Conservation (phyloP, 805 yeast genomes). For the Candida silvicultrix region DNA sequence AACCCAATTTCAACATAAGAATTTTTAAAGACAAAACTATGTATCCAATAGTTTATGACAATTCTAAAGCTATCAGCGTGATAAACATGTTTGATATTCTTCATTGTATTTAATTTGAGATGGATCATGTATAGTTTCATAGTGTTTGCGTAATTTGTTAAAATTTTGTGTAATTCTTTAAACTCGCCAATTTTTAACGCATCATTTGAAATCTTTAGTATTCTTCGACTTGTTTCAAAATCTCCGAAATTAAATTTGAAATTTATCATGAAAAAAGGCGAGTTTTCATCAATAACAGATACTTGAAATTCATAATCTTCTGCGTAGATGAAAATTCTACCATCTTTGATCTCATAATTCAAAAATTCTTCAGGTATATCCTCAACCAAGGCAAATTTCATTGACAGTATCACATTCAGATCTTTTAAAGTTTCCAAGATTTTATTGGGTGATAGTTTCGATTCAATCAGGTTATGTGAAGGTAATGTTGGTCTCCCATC, state of each 20-base stretch:
- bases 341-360: conserved; percentile 63
- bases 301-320: conserved; percentile 70
- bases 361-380: conserved; percentile 57
- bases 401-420: conserved; percentile 65
- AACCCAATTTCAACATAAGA: conserved; percentile 59
- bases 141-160: conserved; percentile 55
- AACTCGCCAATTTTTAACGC: conserved; percentile 41
- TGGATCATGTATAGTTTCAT: conserved; percentile 58
- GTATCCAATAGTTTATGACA: conserved; percentile 60
- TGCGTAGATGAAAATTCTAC: conserved; percentile 57
- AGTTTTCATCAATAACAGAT: conserved; percentile 62
- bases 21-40: conserved; percentile 37
- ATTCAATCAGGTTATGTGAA: conserved; percentile 49
- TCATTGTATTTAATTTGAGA: conserved; percentile 45
- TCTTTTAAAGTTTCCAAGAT: conserved; percentile 58
- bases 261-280: conserved; percentile 75
- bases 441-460: conserved; percentile 45
- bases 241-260: conserved; percentile 43
- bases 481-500: conserved; percentile 74
- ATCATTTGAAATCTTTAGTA: conserved; percentile 53
- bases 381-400: conserved; percentile 65
- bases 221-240: conserved; percentile 17
- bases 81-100: conserved; percentile 52
- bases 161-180: conserved; percentile 45
- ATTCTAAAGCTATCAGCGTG: conserved; percentile 48